phyloP scores from a whole-genome alignment of 2,329 filamentous ascomycete species.

The Elsinoe australis region DNA sequence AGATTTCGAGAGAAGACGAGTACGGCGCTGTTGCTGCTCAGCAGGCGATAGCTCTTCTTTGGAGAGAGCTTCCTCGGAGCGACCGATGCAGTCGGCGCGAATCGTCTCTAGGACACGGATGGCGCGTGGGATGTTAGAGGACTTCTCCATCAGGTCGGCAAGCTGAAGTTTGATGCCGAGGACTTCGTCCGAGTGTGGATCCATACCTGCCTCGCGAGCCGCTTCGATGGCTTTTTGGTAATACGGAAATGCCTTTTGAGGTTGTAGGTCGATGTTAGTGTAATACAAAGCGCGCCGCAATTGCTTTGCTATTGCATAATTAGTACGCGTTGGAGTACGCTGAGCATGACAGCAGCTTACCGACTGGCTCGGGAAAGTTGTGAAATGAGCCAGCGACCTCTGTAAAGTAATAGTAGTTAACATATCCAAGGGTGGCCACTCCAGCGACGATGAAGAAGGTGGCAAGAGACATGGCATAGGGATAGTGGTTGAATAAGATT shows the following conservation, averaged over 20 bases:
- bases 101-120: constrained; percentile 74
- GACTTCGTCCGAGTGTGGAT: constrained; percentile 85
- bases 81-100: constrained; percentile 55
- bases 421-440: constrained; percentile 35
- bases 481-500: constrained; percentile 33
- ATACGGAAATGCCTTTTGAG: constrained; percentile 69
- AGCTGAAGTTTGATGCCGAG: constrained; percentile 82
- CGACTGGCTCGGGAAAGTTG: constrained; percentile 53
- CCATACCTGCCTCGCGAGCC: constrained; percentile 66
- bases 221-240: constrained; percentile 72
- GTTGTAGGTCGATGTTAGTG: constrained; percentile 67
- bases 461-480: constrained; percentile 34
- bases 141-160: constrained; percentile 69
- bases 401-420: constrained; percentile 41
- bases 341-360: not conserved
- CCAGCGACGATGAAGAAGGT: constrained; percentile 31
- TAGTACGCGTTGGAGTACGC: constrained; percentile 34
- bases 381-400: constrained; percentile 45
- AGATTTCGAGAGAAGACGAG: constrained; percentile 62
- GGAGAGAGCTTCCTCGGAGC: constrained; percentile 25
- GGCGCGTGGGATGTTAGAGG: constrained; percentile 60
- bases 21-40: constrained; percentile 38
- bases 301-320: constrained; percentile 49
- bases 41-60: constrained; percentile 47
- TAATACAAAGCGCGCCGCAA: constrained; percentile 82